These are phyloP conservation scores for Glycine soja DNA, from an alignment of 306 rosid genomes.

Conservation along the genomic window DNA sequence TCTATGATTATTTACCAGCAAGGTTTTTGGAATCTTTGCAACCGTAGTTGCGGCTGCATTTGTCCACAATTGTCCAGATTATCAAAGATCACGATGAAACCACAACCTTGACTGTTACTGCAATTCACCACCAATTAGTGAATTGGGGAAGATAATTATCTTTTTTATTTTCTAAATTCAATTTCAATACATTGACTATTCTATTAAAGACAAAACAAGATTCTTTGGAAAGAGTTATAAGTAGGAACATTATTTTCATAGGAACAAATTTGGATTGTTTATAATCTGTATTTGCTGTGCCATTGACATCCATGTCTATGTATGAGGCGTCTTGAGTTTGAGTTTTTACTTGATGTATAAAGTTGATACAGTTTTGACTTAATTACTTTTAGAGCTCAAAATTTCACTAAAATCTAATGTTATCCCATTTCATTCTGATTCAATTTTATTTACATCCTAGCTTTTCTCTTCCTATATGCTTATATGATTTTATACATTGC, in stretches of 20 bases:
- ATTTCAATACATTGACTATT: neutral
- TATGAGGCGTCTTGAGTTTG: neutral
- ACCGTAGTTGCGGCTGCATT: neutral
- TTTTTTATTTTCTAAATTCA: slow-evolving; percentile 6
- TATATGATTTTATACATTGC: neutral
- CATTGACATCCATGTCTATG: neutral
- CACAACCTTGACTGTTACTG: neutral
- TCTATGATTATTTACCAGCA: neutral
- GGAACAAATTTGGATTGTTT: slow-evolving; percentile 15
- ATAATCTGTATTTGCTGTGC: slow-evolving; percentile 3
- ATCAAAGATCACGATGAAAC: neutral
- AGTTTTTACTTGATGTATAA: neutral
- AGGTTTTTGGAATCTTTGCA: neutral
- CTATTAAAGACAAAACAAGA: neutral
- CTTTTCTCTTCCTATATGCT: neutral
- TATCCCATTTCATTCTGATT: neutral
- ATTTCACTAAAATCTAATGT: neutral
- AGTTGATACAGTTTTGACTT: neutral
- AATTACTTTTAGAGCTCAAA: neutral
- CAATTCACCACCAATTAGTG: neutral
- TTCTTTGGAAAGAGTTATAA: neutral
- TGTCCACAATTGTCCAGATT: neutral
- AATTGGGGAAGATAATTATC: neutral
- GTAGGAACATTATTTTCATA: neutral
- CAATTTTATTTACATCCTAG: neutral